Percentiles rank a stretch among this genome's conserved stretches.
Conservation (phyloP, 345 rosid species). For the Eucalyptus coolabah region DNA sequence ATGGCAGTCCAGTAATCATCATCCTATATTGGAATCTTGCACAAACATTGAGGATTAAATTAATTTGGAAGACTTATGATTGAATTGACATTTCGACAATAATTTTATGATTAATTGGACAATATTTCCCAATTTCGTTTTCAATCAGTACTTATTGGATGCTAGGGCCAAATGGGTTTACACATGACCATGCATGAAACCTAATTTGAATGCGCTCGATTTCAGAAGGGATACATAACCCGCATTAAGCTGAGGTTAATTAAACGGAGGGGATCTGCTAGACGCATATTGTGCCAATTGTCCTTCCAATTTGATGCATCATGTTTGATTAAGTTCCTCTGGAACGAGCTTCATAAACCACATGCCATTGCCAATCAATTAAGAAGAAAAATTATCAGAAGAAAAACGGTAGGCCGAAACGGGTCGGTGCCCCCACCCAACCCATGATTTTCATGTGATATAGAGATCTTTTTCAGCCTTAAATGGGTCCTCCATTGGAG, state of each 20-base stretch:
- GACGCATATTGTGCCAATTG: background rate
- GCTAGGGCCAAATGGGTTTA: background rate
- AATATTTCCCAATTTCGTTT: background rate
- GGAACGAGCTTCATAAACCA: background rate
- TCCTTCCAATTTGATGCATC: background rate
- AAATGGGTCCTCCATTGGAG: background rate
- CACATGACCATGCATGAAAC: accelerated
- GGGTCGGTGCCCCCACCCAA: background rate
- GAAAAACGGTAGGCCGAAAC: background rate
- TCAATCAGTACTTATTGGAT: background rate
- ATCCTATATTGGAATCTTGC: background rate
- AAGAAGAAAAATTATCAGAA: background rate
- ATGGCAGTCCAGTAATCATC: accelerated
- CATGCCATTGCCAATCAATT: background rate
- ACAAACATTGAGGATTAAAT: background rate
- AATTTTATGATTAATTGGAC: background rate
- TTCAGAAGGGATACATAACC: background rate
- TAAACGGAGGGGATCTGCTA: background rate
- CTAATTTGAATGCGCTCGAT: background rate
- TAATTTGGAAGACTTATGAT: background rate
- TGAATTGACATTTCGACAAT: background rate
- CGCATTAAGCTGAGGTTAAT: background rate
- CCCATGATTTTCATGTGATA: background rate
- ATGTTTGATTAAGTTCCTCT: background rate
- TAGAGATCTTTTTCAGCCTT: background rate